Base-by-base conservation (phyloP, 345 rosid species). In the Dipteronia sinensis region DNA sequence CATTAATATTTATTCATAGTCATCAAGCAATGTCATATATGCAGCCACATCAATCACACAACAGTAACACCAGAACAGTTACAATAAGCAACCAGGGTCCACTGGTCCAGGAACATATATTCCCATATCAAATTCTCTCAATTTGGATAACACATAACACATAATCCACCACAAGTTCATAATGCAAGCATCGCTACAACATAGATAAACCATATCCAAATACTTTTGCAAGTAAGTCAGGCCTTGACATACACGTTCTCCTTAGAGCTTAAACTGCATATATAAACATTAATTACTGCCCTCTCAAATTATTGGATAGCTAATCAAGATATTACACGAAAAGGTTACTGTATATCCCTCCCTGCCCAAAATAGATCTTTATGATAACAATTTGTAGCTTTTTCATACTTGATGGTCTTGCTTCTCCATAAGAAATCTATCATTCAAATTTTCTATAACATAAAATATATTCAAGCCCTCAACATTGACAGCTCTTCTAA, bases 391-490 rank as follows among this genome's bases (percentile, higher is more conserved):
- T 3, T 42, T 17, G 27, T 29, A n/a, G 67, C 49, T 47, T 51
- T 9, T 15, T 61, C 67, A 69, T 20, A 16, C 6, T 3, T 49
- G 59, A 22, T 40, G 40, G 17, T 38, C 49, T 55, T 55, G 49
- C 49, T 59, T 71, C 51, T 27, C 62, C 72, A 40, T 27, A 58
- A 11, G 40, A 56, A 23, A 38, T 6, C 59, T 67, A 38, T 6
- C 19, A 56, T 55, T 61, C 71, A 61, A 40, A 62, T 25, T n/a
- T 76, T 72, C 65, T 56, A 58, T 59, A 71, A 65, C 29, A 58
- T 56, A 22, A 53, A 4, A 82, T 7, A 23, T 1, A 64, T 75
- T 27, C 69, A 66, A 66, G 42, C 13, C 20, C 11, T 20, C 65
- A 17, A 56, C 62, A 66, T 78, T 55, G 44, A 71, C 16, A 62